A percentile compares a stretch with the other conserved stretches of the same genome.
phyloP scores from a whole-genome alignment of 805 yeast genomes.

The Danielozyma ontarioensis region DNA sequence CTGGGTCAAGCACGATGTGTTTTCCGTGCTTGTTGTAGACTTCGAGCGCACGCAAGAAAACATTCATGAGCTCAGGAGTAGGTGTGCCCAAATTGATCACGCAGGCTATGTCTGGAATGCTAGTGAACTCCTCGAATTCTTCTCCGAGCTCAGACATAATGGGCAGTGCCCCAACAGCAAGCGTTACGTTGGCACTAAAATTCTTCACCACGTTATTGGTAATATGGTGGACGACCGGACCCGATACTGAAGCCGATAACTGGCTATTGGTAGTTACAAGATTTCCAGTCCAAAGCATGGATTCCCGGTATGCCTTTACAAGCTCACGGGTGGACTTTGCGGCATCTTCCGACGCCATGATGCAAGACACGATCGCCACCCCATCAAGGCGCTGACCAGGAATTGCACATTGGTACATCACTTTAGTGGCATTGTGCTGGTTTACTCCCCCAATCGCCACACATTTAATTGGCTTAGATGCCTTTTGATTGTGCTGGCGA shows the following conservation, averaged over 20 bases:
- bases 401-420: constrained; percentile 44
- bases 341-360: constrained; percentile 62
- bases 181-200: constrained; percentile 79
- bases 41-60: constrained; percentile 46
- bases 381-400: constrained; percentile 60
- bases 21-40: constrained; percentile 52
- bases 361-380: constrained; percentile 84
- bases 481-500: constrained; percentile 16
- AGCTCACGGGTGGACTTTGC: constrained; percentile 42
- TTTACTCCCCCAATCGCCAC: constrained; percentile 83
- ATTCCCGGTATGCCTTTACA: constrained; percentile 20
- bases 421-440: constrained; percentile 53
- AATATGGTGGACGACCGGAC: constrained; percentile 79
- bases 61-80: constrained; percentile 34
- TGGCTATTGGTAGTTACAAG: not conserved
- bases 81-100: constrained; percentile 77
- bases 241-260: constrained; percentile 14
- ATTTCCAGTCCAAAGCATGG: constrained; percentile 9
- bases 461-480: constrained; percentile 40
- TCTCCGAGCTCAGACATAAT: constrained; percentile 73
- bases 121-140: constrained; percentile 59
- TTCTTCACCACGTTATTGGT: constrained; percentile 87
- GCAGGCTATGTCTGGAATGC: constrained; percentile 48
- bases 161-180: constrained; percentile 84
- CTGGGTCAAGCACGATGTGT: constrained; percentile 83